Evolutionary conservation across 176 grass and related monocot genomes (phyloP), one percentile per base, ranked within the genome.

Genomic region (Cenchrus fungigraminus): DNA sequence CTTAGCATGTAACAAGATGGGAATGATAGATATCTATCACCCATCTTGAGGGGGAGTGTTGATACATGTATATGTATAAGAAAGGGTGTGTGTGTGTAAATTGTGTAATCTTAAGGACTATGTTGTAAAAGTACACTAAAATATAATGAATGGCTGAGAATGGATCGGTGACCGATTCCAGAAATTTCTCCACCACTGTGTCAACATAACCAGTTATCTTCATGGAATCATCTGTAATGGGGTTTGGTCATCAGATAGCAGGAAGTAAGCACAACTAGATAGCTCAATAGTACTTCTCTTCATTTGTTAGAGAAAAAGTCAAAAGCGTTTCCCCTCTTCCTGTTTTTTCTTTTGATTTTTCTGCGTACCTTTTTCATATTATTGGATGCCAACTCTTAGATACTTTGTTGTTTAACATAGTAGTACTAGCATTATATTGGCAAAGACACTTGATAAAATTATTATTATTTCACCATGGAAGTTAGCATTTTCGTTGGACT

Each of bases 331-430:
- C 20, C 7, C 2, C 3, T 25, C n/a, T 68, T 73, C 49, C 10
- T 15, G 13, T 50, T 83, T 51, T 40, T 59, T 15, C 28, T 67
- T 82, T 86, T 47, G 6, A 13, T 69, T 60, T 67, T 43, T 51
- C 40, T 46, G 47, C 40, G 57, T 65, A 61, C 49, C 25, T 59
- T 87, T 25, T 87, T 25, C 74, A 83, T 83, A 46, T 46, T 90
- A 61, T n/a, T 84, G 74, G 84, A 13, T 74, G 84, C 66, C 88
- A 90, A 79, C 88, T 86, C 66, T 82, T 73, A 82, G 84, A 68
- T 87, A 65, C 73, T 81, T 66, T 86, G 9, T 59, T 73, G 31
- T 58, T 60, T 77, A 72, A 29, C 42, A 45, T 25, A 53, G 12
- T 49, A 63, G 78, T 44, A 82, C 34, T 2, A 12, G 44, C 72